Evolutionary conservation across 2,329 filamentous ascomycete genomes (phyloP), one percentile per base, ranked within the genome.

Genomic region (Penicillium glabrum): DNA sequence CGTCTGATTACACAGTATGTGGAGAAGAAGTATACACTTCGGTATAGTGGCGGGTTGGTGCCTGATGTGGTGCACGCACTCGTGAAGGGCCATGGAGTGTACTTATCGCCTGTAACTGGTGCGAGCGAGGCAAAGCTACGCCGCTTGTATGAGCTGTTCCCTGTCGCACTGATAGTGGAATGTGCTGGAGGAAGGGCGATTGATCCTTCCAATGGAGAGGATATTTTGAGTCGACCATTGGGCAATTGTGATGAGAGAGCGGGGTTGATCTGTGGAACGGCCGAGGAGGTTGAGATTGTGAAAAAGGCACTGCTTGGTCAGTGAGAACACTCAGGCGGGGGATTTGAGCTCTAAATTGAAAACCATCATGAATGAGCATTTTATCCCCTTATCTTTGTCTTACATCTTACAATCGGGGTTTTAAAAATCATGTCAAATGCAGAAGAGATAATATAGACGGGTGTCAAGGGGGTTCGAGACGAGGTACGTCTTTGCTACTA

Each of bases 111-210:
- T 35, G 41, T 55, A 14, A 55, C 53, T 10, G 33, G 41, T 13
- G 39, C n/a, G n/a, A 51, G 46, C 10, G 23, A 51, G 26, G 46
- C 47, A 2, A 55, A 55, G 47, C 47, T 55, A 27, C 46, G 53
- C 29, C 53, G 53, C 26, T 51, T 55, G 24, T 55, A 55, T 41
- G 53, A 55, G 41, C 23, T 55, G 23, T 31, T 55, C 44, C 53
- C 53, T 33, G 24, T 55, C 24, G 53, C 53, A 10, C 41, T 55
- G 8, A 29, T 55, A 4, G 13, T 55, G 6, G 53, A 55, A 44
- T 51, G 46, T 46, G 53, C 53, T 21, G 53, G 53, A n/a, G 53
- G 53, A 26, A 55, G 37, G 23, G 47, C 53, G 5, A 31, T 55
- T 23, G 45, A 55, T 31, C 46, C 53, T 16, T 8, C 41, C 3